Percentiles rank a stretch among this genome's conserved stretches.
Evolutionary conservation across 768 basidiomycete species (phyloP).

Genomic region (Cystofilobasidium macerans): DNA sequence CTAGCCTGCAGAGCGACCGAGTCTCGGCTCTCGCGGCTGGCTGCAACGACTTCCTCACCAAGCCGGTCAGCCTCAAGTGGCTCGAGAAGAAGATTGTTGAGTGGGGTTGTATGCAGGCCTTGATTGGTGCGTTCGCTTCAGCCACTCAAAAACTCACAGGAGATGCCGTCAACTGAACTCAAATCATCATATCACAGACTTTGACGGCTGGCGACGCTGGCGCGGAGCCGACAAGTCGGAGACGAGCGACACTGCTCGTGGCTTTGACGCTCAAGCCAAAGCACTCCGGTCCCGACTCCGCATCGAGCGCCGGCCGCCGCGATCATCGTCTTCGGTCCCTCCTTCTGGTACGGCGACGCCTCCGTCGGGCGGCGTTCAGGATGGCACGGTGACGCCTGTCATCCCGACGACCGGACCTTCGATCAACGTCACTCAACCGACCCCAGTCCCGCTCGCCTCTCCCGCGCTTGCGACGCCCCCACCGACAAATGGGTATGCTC

Average conservation of each 20-base stretch:
- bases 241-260: not conserved
- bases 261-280: constrained; percentile 18
- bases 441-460: not conserved
- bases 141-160: not conserved
- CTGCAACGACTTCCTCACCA: constrained; percentile 97
- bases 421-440: constrained; percentile 1
- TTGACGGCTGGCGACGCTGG: constrained; percentile 40
- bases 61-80: constrained; percentile 91
- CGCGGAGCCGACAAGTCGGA: constrained; percentile 36
- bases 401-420: not conserved
- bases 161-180: not conserved
- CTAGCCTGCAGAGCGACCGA: constrained; percentile 86
- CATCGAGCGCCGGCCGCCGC: constrained; percentile 14
- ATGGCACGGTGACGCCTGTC: not conserved
- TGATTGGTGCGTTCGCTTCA: not conserved
- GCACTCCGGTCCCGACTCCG: constrained; percentile 16
- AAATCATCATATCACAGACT: constrained; percentile 37
- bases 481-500: not conserved
- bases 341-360: constrained; percentile 2
- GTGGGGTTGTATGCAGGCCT: constrained; percentile 78
- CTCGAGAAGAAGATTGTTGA: constrained; percentile 96
- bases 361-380: not conserved
- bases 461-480: not conserved
- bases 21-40: constrained; percentile 95
- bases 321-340: not conserved